Evolutionary conservation across 1,284 basidiomycete genomes (phyloP), one percentile per base, ranked within the genome.

Genomic region (Rhodotorula sp.): DNA sequence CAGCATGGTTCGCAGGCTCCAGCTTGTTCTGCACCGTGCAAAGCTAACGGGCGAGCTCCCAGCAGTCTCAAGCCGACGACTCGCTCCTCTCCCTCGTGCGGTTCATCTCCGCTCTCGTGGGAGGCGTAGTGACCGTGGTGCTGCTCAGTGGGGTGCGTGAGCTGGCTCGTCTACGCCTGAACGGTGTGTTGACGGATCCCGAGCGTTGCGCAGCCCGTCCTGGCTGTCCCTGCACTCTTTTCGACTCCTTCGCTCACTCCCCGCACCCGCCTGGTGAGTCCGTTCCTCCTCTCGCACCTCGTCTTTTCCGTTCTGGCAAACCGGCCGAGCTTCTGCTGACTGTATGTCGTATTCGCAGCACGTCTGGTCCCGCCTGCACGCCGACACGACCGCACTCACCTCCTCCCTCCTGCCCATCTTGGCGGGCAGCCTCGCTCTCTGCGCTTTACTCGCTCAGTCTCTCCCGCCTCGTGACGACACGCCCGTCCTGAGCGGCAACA

Each of bases 341-440:
- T 37, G 11, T n/a, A 31, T 18, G 2, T 3, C 7, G 30, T 1
- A 4, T 20, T 6, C 15, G 6, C 67, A 68, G 67, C 57, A 64
- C 54, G 37, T 60, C 30, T 68, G 67, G 67, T 55, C 51, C 10
- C 52, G 62, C 52, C 58, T 63, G 15, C 47, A 68, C n/a, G 28
- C 22, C 34, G 31, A 59, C 4, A 26, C 54, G 7, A 11, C 51
- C 24, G 1, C 13, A 0, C 37, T 51, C 20, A 15, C 48, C 28
- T 4, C 47, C 8, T 20, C 31, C 30, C 37, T 59, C 8, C 5
- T 60, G 4, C 67, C 62, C 6, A 37, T 59, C 58, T 22, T 60
- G 11, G 55, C 46, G 8, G 55, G 22, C 22, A 24, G 37, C 1
- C 58, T 68, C 53, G 51, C 62, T 15, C 47, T 48, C 34, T 63